These are phyloP conservation scores for Paecilomyces sp. DNA, from an alignment of 2,329 filamentous ascomycete genomes.

Conservation along the genomic window DNA sequence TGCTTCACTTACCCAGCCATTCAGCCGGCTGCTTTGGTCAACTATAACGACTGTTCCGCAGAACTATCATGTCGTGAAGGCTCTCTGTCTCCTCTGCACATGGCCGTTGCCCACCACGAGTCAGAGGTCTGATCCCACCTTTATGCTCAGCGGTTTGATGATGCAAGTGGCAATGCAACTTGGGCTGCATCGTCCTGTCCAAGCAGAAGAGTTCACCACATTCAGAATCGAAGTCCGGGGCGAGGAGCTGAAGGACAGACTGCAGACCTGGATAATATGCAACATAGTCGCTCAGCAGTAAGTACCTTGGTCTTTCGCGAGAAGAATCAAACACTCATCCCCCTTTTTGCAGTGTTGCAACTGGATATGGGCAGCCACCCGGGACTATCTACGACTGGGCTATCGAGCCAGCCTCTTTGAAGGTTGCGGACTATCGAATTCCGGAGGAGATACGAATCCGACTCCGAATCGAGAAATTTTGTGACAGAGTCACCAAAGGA, in stretches of 20 bases:
- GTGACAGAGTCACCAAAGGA: constrained; percentile 49
- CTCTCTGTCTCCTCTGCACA: constrained; percentile 54
- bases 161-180: constrained; percentile 60
- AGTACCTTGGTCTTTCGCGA: constrained; percentile 11
- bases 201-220: constrained; percentile 49
- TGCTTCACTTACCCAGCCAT: constrained; percentile 40
- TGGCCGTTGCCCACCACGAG: constrained; percentile 58
- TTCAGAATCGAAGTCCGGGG: constrained; percentile 47
- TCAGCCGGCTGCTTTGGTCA: constrained; percentile 53
- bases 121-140: constrained; percentile 55
- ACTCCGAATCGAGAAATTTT: constrained; percentile 51
- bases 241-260: constrained; percentile 55
- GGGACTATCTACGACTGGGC: constrained; percentile 55
- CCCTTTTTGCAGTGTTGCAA: constrained; percentile 45
- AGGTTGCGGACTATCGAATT: constrained; percentile 39
- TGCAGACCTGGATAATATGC: constrained; percentile 60
- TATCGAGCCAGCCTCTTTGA: constrained; percentile 38
- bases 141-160: constrained; percentile 58
- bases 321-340: constrained; percentile 6
- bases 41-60: constrained; percentile 53
- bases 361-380: constrained; percentile 57
- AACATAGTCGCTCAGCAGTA: constrained; percentile 62
- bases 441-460: constrained; percentile 44
- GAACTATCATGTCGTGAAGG: constrained; percentile 57
- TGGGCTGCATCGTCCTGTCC: constrained; percentile 55